Conservation (phyloP, 2,329 filamentous ascomycete genomes). For the Domatiomyces globalis region DNA sequence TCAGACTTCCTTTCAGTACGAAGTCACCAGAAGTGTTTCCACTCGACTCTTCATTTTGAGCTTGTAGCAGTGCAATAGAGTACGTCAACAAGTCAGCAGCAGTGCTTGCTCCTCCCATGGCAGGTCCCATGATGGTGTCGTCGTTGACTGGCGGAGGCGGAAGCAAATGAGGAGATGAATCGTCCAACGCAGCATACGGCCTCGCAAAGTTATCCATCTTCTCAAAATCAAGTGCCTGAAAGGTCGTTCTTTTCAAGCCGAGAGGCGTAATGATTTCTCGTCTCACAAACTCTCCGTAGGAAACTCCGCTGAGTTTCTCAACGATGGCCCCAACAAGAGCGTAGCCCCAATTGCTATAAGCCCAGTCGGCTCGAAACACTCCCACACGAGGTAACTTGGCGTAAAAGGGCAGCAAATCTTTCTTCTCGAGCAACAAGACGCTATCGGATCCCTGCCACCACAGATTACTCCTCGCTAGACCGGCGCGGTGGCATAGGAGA, state of each 20-base stretch:
- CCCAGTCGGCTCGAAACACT: conserved; percentile 10
- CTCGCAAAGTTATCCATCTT: conserved; percentile 14
- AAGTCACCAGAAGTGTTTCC: conserved; percentile 4
- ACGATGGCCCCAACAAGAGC: conserved; percentile 17
- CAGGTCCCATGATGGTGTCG: conserved; percentile 9
- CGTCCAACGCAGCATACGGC: conserved; percentile 9
- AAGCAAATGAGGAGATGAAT: conserved; percentile 8
- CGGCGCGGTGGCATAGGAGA: conserved; percentile 18
- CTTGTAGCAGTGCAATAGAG: conserved; percentile 15
- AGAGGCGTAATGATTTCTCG: conserved; percentile 18
- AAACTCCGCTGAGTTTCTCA: conserved; percentile 13
- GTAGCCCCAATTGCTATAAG: conserved; percentile 20
- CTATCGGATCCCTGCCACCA: conserved; percentile 7
- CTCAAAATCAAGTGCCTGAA: neutral
- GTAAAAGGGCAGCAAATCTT: conserved; percentile 1
- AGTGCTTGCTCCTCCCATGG: conserved; percentile 13
- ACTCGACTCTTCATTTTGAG: conserved; percentile 4
- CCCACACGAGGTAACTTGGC: conserved; percentile 3
- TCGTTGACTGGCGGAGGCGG: conserved; percentile 4
- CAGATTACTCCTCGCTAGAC: conserved; percentile 9
- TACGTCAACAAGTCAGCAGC: conserved; percentile 19
- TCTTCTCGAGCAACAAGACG: conserved; percentile 5
- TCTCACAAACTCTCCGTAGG: conserved; percentile 17
- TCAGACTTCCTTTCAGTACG: conserved; percentile 12
- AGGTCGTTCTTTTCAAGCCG: conserved; percentile 17